Evolutionary conservation across 129 eudicot species (phyloP).

Genomic region (Arctium minus): DNA sequence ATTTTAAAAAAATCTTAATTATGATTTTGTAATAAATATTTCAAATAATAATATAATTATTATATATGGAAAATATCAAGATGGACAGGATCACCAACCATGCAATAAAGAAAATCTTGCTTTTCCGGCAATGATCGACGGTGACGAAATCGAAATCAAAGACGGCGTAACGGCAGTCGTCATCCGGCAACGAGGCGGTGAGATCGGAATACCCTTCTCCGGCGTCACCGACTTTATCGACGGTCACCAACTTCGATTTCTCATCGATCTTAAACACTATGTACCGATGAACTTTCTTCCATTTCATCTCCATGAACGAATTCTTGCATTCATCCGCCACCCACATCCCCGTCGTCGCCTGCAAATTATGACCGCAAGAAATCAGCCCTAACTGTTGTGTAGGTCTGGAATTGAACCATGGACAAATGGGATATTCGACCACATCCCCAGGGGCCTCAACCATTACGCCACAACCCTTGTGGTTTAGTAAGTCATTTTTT

Average conservation of each 20-base stretch:
- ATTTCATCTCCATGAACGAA: conserved; percentile 81
- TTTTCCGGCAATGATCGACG: conserved; percentile 77
- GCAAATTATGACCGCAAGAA: background rate
- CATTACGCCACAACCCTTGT: too few species aligned
- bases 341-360: conserved; percentile 85
- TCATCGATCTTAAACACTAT: conserved; percentile 82
- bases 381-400: too few species aligned
- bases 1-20: background rate
- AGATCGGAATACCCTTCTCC: conserved; percentile 68
- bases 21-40: background rate
- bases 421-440: too few species aligned
- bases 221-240: conserved; percentile 78
- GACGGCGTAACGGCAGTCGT: conserved; percentile 87
- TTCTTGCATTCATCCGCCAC: conserved; percentile 80
- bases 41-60: background rate
- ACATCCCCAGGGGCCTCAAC: too few species aligned
- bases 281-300: conserved; percentile 73
- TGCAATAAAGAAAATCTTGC: conserved; percentile 96
- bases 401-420: too few species aligned
- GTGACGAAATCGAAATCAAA: conserved; percentile 82
- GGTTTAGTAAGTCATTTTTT: too few species aligned
- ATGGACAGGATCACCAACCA: conserved; percentile 40
- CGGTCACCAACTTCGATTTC: conserved; percentile 53
- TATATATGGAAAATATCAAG: background rate
- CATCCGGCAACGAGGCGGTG: conserved; percentile 65